Evolutionary conservation across 2,329 filamentous ascomycete genomes (phyloP).

Genomic region (Alternaria brassicae): DNA sequence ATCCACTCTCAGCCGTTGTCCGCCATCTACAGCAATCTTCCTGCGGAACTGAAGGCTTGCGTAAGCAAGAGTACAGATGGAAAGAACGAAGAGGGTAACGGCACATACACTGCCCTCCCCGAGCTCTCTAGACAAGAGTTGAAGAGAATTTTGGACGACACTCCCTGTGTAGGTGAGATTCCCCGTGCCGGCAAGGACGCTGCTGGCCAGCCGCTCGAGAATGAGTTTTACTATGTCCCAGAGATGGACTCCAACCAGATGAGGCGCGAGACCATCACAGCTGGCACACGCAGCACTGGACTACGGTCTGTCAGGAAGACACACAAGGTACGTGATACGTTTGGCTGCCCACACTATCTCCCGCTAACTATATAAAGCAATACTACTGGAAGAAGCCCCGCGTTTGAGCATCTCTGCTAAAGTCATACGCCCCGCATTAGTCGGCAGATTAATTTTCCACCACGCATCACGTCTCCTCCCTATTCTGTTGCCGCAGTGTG

Average conservation of each 20-base stretch:
- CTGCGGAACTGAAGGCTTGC: slow-evolving; percentile 60
- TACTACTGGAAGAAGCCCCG: slow-evolving; percentile 73
- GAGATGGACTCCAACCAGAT: slow-evolving; percentile 83
- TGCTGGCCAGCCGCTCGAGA: slow-evolving; percentile 89
- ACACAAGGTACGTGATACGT: slow-evolving; percentile 77
- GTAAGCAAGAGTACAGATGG: slow-evolving; percentile 30
- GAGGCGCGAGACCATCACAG: slow-evolving; percentile 80
- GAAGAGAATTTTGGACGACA: slow-evolving; percentile 73
- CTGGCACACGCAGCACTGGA: slow-evolving; percentile 86
- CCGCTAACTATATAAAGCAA: slow-evolving; percentile 59
- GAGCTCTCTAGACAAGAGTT: slow-evolving; percentile 59
- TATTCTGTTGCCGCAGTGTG: background rate
- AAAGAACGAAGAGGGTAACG: slow-evolving; percentile 27
- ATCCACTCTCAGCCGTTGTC: slow-evolving; percentile 91
- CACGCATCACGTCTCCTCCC: background rate
- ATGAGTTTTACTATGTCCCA: slow-evolving; percentile 95
- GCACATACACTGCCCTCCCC: slow-evolving; percentile 30
- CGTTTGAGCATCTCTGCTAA: slow-evolving; percentile 23
- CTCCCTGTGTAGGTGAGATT: slow-evolving; percentile 86
- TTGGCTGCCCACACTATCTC: background rate
- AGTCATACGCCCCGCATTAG: background rate
- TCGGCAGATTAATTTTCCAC: background rate
- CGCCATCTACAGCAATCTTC: slow-evolving; percentile 86
- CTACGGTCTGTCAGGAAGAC: slow-evolving; percentile 90
- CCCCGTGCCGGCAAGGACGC: slow-evolving; percentile 92